Conservation (phyloP, 768 basidiomycete genomes). For the Nidularia sp. region DNA sequence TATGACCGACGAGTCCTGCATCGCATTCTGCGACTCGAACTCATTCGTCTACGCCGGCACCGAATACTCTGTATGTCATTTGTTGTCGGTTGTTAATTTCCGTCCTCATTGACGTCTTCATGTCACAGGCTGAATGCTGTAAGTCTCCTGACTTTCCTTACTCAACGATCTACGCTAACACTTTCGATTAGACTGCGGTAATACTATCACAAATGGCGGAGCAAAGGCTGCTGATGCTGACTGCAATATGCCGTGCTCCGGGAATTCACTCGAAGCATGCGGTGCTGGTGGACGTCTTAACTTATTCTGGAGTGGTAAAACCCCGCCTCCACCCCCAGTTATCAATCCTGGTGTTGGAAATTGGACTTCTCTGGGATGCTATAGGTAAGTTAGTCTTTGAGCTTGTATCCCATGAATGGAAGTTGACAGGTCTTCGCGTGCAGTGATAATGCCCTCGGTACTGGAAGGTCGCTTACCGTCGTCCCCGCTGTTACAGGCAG, state of each 20-base stretch:
- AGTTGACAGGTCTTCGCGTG: not conserved
- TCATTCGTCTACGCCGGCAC: constrained; percentile 63
- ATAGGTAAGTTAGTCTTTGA: constrained; percentile 38
- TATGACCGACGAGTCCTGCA: constrained; percentile 61
- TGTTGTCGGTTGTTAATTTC: not conserved
- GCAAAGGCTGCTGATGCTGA: constrained; percentile 42
- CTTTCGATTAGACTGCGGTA: constrained; percentile 54
- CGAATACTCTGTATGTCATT: constrained; percentile 41
- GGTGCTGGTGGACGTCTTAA: constrained; percentile 59
- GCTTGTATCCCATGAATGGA: not conserved
- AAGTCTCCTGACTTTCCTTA: constrained; percentile 8
- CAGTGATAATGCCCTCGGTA: constrained; percentile 41
- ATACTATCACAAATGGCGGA: constrained; percentile 42
- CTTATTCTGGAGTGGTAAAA: constrained; percentile 58
- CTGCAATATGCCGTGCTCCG: constrained; percentile 61
- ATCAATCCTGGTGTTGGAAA: constrained; percentile 52
- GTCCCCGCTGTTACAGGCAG: constrained; percentile 30
- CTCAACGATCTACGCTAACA: constrained; percentile 1
- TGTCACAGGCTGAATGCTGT: constrained; percentile 24
- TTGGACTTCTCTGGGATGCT: constrained; percentile 76
- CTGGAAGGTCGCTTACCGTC: constrained; percentile 35
- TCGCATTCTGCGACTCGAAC: constrained; percentile 41
- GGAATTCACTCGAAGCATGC: constrained; percentile 53
- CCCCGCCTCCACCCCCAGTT: constrained; percentile 51
- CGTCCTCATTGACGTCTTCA: constrained; percentile 1